Evolutionary conservation across 768 basidiomycete species (phyloP), one percentile per base, ranked within the genome.

Genomic region (Mrakia frigida): DNA sequence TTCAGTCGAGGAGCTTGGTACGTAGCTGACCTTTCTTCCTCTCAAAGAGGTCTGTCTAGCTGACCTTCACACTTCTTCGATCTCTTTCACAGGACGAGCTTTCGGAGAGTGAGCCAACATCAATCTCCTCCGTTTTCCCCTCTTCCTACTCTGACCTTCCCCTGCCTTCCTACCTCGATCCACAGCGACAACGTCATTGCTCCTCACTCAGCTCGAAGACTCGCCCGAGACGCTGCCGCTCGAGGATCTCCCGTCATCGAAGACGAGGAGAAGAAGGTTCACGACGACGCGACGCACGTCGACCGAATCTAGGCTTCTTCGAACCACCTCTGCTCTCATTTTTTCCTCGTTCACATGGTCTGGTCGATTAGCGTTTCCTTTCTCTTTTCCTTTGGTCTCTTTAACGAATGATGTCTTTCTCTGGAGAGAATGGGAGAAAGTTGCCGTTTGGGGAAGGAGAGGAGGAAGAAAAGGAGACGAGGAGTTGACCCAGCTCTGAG

Each of bases 111-210:
- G 33, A 65, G 37, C 31, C 11, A 35, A 16, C 16, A 1, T 65
- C 33, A 18, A 9, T 35, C 31, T 65, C 63, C 33, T 37, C 31
- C 37, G 18, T 14, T 18, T 9, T 35, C 63, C 16, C 16, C 63
- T 65, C 18, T 65, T 10, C 35, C 23, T 33, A 11, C 0, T 6
- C 56, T 28, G 56, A 56, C 13, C 11, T 14, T 56, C 10, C 13
- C 23, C 28, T 56, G n/a, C n/a, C 56, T 2, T 56, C 9, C 4
- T 28, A 1, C 3, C 9, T 56, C 56, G 3, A 9, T 28, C 56
- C n/a, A 4, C 56, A 56, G 56, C 65, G 65, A 68, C 65, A 37
- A 39, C 39, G 65, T 68, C 65, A 68, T 68, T 25, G 65, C 65
- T 16, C 65, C 65, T 37, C 65, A 39, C 35, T 68, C 65, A 3